Percentiles rank a stretch among this genome's conserved stretches.
Conservation (phyloP, 129 eudicot genomes). For the Logfia minima region DNA sequence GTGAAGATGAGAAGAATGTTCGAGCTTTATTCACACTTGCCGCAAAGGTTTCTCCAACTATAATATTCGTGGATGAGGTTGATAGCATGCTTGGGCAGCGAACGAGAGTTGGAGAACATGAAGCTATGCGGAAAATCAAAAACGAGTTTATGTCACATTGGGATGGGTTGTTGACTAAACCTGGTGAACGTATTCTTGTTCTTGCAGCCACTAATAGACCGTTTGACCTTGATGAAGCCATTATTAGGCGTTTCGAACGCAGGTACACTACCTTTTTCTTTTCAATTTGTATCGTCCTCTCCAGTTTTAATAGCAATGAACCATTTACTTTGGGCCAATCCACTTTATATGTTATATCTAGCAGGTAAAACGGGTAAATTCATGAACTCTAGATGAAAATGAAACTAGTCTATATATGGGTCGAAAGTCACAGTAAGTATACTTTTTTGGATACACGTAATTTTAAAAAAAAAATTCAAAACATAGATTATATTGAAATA, state of each 20-base stretch:
- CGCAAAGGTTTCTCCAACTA: constrained; percentile 86
- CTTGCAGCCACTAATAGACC: constrained; percentile 98
- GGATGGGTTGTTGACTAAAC: constrained; percentile 82
- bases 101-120: constrained; percentile 95
- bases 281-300: constrained; percentile 6
- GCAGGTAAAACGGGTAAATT: too few relatives aligned
- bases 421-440: too few relatives aligned
- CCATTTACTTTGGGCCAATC: too few relatives aligned
- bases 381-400: too few relatives aligned
- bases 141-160: constrained; percentile 96
- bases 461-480: too few relatives aligned
- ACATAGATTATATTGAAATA: too few relatives aligned
- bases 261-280: constrained; percentile 43
- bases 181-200: constrained; percentile 86
- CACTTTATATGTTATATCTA: too few relatives aligned
- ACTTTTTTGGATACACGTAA: too few relatives aligned
- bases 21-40: constrained; percentile 93
- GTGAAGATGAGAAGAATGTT: constrained; percentile 94
- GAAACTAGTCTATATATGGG: too few relatives aligned
- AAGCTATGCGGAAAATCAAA: constrained; percentile 92
- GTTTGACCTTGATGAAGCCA: constrained; percentile 94
- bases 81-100: constrained; percentile 97
- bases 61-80: constrained; percentile 88
- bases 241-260: constrained; percentile 93
- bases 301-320: not conserved